These are phyloP conservation scores for Viridothelium virens DNA, from an alignment of 495 filamentous ascomycete genomes.

Conservation along the genomic window DNA sequence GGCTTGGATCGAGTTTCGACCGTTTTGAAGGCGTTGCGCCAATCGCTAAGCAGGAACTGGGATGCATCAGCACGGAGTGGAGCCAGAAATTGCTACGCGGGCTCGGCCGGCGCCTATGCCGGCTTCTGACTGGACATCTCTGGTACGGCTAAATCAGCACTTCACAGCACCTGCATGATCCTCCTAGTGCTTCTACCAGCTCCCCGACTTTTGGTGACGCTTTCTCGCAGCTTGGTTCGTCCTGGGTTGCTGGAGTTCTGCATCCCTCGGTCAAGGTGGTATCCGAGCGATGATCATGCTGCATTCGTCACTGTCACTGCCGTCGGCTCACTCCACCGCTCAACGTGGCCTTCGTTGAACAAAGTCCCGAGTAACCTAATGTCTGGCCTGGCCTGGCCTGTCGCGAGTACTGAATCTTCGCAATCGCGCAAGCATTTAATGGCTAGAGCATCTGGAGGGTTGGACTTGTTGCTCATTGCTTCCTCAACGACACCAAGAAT, in stretches of 20 bases:
- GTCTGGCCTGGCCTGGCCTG: not conserved
- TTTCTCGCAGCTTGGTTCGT: not conserved
- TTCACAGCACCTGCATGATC: conserved; percentile 11
- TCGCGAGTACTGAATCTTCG: not conserved
- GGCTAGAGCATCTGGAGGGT: not conserved
- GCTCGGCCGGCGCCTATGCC: conserved; percentile 6
- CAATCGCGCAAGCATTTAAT: not conserved
- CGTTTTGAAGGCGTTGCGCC: not conserved
- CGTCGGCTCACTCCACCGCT: conserved; percentile 3
- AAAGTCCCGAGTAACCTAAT: not conserved
- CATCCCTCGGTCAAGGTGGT: conserved; percentile 2
- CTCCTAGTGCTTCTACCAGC: not conserved
- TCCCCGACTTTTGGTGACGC: not conserved
- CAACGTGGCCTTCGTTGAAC: not conserved
- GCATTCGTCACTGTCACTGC: conserved; percentile 5
- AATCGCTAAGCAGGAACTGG: conserved; percentile 6
- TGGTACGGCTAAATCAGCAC: conserved; percentile 7
- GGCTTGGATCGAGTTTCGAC: not conserved
- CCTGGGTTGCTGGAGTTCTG: not conserved
- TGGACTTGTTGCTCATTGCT: not conserved
- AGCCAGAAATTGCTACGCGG: not conserved
- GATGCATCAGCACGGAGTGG: not conserved
- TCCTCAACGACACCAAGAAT: not conserved
- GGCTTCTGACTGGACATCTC: not conserved
- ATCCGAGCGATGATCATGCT: conserved; percentile 5